Conservation (phyloP, 495 filamentous ascomycete genomes). For the Platismatia glauca region DNA sequence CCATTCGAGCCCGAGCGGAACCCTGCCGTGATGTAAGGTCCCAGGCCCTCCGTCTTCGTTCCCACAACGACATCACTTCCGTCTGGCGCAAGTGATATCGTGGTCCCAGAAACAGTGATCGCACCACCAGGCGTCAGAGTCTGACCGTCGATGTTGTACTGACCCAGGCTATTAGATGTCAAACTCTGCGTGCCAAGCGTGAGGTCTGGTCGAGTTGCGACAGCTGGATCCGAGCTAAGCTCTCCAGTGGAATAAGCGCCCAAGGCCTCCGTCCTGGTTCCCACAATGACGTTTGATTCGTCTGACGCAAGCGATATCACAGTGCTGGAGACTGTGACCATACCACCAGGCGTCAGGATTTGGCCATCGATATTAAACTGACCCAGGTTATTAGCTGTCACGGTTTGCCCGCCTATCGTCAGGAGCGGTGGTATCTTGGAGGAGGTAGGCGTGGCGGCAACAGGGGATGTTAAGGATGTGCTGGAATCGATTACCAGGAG, state of each 20-base stretch:
- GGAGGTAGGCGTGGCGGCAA: background rate
- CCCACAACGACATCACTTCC: constrained; percentile 12
- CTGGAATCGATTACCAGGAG: background rate
- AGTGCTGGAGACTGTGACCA: constrained; percentile 6
- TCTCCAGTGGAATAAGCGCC: background rate
- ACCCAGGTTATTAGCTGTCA: constrained; percentile 6
- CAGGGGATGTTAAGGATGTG: background rate
- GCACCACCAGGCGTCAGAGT: constrained; percentile 13
- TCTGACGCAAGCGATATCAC: constrained; percentile 4
- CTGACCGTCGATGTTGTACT: constrained; percentile 8
- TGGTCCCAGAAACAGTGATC: constrained; percentile 7
- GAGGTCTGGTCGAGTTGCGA: background rate
- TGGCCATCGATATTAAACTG: constrained; percentile 7
- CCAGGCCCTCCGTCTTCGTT: constrained; percentile 5
- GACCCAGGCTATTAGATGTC: constrained; percentile 2
- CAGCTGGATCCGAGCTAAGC: background rate
- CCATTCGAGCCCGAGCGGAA: background rate
- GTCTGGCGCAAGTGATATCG: constrained; percentile 2
- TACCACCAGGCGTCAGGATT: constrained; percentile 13
- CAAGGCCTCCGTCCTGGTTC: constrained; percentile 7
- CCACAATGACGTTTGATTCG: constrained; percentile 1
- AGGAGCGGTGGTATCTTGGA: background rate
- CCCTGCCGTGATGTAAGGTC: background rate
- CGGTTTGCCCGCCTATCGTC: constrained; percentile 1
- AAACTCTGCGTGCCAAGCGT: constrained; percentile 7